These are phyloP conservation scores for Exophiala sideris DNA, from an alignment of 2,329 filamentous ascomycete species.

Conservation along the genomic window DNA sequence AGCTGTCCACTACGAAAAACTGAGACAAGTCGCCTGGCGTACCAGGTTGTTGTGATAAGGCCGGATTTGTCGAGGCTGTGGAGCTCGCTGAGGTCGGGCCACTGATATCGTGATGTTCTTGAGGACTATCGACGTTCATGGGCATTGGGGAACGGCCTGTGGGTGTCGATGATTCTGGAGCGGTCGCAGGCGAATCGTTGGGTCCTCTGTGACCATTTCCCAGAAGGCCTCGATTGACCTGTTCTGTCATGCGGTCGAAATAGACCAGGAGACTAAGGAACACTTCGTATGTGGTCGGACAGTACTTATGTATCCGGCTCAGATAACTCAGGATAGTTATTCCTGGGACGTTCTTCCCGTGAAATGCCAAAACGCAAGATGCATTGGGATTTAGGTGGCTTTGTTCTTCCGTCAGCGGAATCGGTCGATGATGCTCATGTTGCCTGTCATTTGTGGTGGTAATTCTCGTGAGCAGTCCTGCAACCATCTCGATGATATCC, in stretches of 20 bases:
- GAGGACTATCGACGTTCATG: slow-evolving; percentile 23
- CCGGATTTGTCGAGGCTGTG: not conserved
- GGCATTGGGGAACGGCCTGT: slow-evolving; percentile 18
- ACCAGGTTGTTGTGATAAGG: slow-evolving; percentile 4
- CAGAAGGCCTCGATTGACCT: slow-evolving; percentile 78
- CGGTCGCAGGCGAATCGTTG: slow-evolving; percentile 21
- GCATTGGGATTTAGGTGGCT: slow-evolving; percentile 61
- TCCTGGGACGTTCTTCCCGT: slow-evolving; percentile 95
- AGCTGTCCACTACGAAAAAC: slow-evolving; percentile 95
- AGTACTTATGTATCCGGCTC: slow-evolving; percentile 96
- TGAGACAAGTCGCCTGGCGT: slow-evolving; percentile 45
- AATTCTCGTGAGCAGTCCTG: slow-evolving; percentile 91
- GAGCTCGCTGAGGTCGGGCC: slow-evolving; percentile 1
- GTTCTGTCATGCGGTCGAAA: slow-evolving; percentile 97
- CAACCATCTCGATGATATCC: slow-evolving; percentile 99
- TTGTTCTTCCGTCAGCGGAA: slow-evolving; percentile 59
- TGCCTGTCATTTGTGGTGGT: slow-evolving; percentile 94
- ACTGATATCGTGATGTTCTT: slow-evolving; percentile 21
- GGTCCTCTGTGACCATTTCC: slow-evolving; percentile 50
- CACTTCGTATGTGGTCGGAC: slow-evolving; percentile 96
- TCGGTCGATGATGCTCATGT: slow-evolving; percentile 81
- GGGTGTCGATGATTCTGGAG: slow-evolving; percentile 22
- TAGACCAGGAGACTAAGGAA: slow-evolving; percentile 94
- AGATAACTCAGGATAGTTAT: slow-evolving; percentile 97
- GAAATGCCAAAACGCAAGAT: slow-evolving; percentile 83